Evolutionary conservation across 2,329 filamentous ascomycete genomes (phyloP), one percentile per base, ranked within the genome.

Genomic region (Pseudogymnoascus pannorum): DNA sequence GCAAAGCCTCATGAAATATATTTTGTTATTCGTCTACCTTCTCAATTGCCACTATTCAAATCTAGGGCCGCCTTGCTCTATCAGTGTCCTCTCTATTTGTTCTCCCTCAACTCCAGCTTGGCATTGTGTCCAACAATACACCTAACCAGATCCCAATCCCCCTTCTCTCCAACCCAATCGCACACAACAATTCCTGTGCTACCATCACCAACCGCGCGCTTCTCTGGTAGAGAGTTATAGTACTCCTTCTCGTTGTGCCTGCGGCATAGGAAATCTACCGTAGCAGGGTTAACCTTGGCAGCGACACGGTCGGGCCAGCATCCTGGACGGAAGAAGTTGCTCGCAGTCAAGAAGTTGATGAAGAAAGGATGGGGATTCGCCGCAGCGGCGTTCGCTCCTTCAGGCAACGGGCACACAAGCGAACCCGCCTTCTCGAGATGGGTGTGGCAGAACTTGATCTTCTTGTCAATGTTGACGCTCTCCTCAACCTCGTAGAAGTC

Each of bases 271-370:
- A 86, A 84, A 68, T 86, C 83, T 62, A 86, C 72, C 60, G 86
- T 82, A 1, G 87, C 86, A 16, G 92, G 89, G 76, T 97, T 97
- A 57, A 96, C 81, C 76, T 89, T 91, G 18, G 85, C 87, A 1
- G 94, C 93, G 72, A 99, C 91, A 70, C 84, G 87, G 74, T 96
- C 92, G 0, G 94, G 94, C 94, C 94, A 99, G 74, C 92, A 96
- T 61, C 84, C 86, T 1, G 87, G 80, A 66, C 91, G 92, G 86
- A 93, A 97, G 78, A 97, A 97, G 76, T 97, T 97, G 73, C 88
- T 93, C 0, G 88, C 94, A 67, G 83, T 91, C 64, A 97, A 74
- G 72, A 97, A 97, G 74, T 97, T 99, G 74, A 97, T 78, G 69
- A 89, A 96, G 67, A 97, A 81, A 0, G 91, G 91, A 26, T 70